Evolutionary conservation across 2,329 filamentous ascomycete species (phyloP), one percentile per base, ranked within the genome.

Genomic region (Didymella glomerata): DNA sequence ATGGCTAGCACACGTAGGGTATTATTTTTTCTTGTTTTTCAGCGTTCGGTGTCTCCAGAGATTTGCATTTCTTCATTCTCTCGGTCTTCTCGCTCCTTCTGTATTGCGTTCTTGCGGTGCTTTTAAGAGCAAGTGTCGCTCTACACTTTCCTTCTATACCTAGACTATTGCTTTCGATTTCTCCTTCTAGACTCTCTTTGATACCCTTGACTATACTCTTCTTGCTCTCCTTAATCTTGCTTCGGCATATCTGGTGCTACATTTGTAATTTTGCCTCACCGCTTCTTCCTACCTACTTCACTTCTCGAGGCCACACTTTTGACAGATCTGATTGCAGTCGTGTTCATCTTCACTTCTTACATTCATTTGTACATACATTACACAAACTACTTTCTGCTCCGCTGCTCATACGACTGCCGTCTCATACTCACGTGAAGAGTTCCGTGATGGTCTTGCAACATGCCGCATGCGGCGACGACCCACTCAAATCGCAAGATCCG

Each of bases 21-120:
- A 48, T 28, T 60, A 20, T n/a, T 30, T 46, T 48, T 8, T 36
- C 49, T 36, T 38, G 34, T 49, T 49, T 57, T 53, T 36, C 9
- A 44, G 42, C 44, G 30, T 60, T 30, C 46, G 66, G 68, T 41
- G 66, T 64, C 65, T 64, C 61, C 45, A 63, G 64, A 24, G 8
- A 28, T 61, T 38, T 64, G 61, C 47, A 60, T 50, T 58, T 60
- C 34, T 68, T 49, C 66, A 48, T 59, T 68, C 66, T 47, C 66
- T 69, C 34, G 11, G 18, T 6, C 32, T 25, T 47, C 49, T 51
- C 51, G 22, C 42, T 51, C 51, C 28, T 55, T 52, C 16, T 25
- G 11, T 16, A 18, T 59, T 20, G 42, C 25, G 18, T 34, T 54
- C 34, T 55, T 32, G 42, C 24, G 47, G 30, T 40, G 40, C 54